Percentiles rank a stretch among this genome's conserved stretches.
Conservation (phyloP, 352 stramenopile species). For the Globisporangium lucens region DNA sequence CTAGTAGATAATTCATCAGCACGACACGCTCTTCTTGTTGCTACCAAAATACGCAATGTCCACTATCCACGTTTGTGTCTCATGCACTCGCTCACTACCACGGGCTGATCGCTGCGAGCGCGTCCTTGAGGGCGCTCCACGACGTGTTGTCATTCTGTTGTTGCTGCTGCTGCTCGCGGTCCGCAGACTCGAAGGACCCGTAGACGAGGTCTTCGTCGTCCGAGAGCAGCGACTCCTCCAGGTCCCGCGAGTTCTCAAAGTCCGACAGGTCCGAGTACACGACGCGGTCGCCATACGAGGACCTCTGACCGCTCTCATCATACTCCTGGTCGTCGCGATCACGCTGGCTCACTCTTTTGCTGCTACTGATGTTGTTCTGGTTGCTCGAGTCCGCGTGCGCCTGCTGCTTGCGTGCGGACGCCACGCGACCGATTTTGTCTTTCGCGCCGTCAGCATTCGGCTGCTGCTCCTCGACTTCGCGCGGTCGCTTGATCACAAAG, state of each 20-base stretch:
- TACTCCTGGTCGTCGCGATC: not conserved
- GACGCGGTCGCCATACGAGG: conserved; percentile 12
- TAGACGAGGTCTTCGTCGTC: conserved; percentile 66
- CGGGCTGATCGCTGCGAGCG: conserved; percentile 64
- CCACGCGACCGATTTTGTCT: conserved; percentile 6
- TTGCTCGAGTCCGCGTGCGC: not conserved
- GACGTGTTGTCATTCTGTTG: conserved; percentile 21
- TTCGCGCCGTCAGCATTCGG: not conserved
- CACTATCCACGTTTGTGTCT: not conserved
- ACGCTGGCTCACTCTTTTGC: not conserved
- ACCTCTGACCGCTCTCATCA: conserved; percentile 6
- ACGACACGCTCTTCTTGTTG: conserved; percentile 2
- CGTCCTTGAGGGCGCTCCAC: conserved; percentile 54
- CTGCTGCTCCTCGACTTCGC: conserved; percentile 21
- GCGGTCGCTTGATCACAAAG: conserved; percentile 82
- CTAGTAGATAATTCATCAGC: not conserved
- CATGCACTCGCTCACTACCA: conserved; percentile 34
- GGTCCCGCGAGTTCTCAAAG: conserved; percentile 31
- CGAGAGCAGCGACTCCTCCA: conserved; percentile 68
- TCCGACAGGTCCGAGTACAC: conserved; percentile 17
- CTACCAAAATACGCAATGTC: not conserved
- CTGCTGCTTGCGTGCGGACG: conserved; percentile 13
- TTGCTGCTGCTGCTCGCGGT: conserved; percentile 12
- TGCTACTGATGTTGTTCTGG: not conserved
- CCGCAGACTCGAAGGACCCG: conserved; percentile 48